Evolutionary conservation across 805 yeast genomes (phyloP), one percentile per base, ranked within the genome.

Genomic region (Blastobotrys muscicola): DNA sequence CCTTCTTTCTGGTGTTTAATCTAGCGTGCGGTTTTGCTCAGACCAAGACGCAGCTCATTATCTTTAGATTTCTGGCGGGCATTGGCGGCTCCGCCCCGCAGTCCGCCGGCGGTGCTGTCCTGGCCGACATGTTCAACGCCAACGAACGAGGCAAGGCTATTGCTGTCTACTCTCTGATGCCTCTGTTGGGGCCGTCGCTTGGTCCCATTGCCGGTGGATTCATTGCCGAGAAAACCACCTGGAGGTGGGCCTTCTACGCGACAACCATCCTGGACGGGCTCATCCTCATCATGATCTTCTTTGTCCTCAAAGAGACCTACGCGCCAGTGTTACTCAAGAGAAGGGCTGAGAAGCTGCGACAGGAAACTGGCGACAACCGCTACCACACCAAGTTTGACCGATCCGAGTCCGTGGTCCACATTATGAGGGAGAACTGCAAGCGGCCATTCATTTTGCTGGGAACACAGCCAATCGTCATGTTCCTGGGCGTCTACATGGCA

Each of bases 191-290:
- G 1, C 82, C 84, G 0, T 64, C 77, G 2, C 53, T 74, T 7
- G 68, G 69, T 4, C 70, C 70, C 0, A 50, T 66, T 11, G 60
- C 70, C 16, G 67, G 80, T 2, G 81, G 84, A 1, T 79, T 71
- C 53, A 66, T 78, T 29, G 78, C 74, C 3, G 67, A 75, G 29
- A 56, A 70, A 33, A 56, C 65, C 16, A 47, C 54, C 3, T 80
- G 85, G 85, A 65, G 77, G 50, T 80, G 85, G 85, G 70, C 71
- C 38, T 76, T 79, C 53, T 75, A 75, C 69, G 67, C 76, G 11
- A 59, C 75, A 39, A 65, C 72, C 9, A 77, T 79, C 26, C 61
- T 73, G 44, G 76, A 75, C 50, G 80, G 74, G 2, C 62, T 59
- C 7, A 59, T 72, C 4, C 71, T 73, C 1, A 50, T 67, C 1